Evolutionary conservation across 2,329 filamentous ascomycete species (phyloP).

Genomic region (Emydomyces testavorans): DNA sequence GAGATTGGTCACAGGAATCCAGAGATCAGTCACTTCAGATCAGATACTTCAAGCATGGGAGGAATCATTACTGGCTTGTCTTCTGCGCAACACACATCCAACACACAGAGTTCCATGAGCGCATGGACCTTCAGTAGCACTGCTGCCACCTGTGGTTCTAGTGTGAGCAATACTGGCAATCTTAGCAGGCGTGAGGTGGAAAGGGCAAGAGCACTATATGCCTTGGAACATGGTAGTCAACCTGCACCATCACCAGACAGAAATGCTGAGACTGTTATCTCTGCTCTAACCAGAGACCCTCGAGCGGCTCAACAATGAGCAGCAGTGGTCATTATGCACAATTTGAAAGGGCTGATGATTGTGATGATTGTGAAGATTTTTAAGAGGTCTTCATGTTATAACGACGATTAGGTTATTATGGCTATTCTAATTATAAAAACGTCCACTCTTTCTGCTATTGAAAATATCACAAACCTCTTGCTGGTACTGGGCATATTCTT

Average conservation of each 20-base stretch:
- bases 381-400: neutral
- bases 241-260: slow-evolving; percentile 8
- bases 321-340: slow-evolving; percentile 7
- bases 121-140: neutral
- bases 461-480: slow-evolving; percentile 11
- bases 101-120: neutral
- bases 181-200: neutral
- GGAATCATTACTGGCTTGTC: slow-evolving; percentile 1
- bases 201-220: slow-evolving; percentile 4
- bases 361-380: neutral
- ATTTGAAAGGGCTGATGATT: neutral
- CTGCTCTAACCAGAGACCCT: slow-evolving; percentile 2
- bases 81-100: neutral
- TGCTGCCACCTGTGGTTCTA: neutral
- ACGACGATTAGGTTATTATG: neutral
- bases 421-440: neutral
- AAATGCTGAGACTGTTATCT: neutral
- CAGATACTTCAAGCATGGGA: slow-evolving; percentile 9
- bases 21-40: slow-evolving; percentile 10
- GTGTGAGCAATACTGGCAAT: neutral
- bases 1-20: too few species aligned
- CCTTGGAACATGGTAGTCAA: slow-evolving; percentile 9
- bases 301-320: slow-evolving; percentile 5
- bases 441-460: neutral
- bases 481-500: slow-evolving; percentile 3